Evolutionary conservation across 768 basidiomycete species (phyloP), one percentile per base, ranked within the genome.

Genomic region (Neoboletus brunneissimus): DNA sequence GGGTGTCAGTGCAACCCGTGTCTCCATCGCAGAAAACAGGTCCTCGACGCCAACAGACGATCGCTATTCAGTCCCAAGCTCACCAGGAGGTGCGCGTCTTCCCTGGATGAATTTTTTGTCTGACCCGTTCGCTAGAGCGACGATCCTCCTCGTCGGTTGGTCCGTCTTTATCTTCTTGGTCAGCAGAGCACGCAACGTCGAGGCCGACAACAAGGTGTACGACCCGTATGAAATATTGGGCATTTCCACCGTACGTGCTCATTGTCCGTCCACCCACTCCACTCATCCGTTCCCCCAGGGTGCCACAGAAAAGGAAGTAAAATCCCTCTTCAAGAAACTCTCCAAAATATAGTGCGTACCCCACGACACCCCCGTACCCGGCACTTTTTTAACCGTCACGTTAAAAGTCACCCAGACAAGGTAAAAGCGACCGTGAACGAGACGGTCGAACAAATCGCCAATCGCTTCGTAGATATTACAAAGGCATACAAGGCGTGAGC

Each of bases 401-500:
- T 46, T 41, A 47, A 32, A n/a, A 98, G 95, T 72, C 97, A 98
- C 70, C 97, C 97, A 0, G 97, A 99, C 79, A 98, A 98, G 77
- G 91, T 95, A 58, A 88, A 85, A 67, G 82, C 89, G 11, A 81
- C 85, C 0, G 82, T 78, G 3, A 94, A 97, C 67, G 77, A 93
- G 62, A 98, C 95, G 0, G 77, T 87, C 38, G 96, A 98, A 67
- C 81, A 84, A 7, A 94, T 93, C 32, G 89, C 90, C 62, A 80
- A 86, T 51, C 84, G 84, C 56, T 99, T 97, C 71, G 91, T 98
- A 22, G 83, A 91, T 22, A 78, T 99, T 38, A 98, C 97, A 9
- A 99, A 98, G 71, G 97, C 97, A 4, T 99, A 99, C 77, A 99
- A 99, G 78, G 76, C 96, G 84, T 91, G 54, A 57, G 88, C 73